These are phyloP conservation scores for Sclerospora graminicola DNA, from an alignment of 352 stramenopile species.

Conservation along the genomic window DNA sequence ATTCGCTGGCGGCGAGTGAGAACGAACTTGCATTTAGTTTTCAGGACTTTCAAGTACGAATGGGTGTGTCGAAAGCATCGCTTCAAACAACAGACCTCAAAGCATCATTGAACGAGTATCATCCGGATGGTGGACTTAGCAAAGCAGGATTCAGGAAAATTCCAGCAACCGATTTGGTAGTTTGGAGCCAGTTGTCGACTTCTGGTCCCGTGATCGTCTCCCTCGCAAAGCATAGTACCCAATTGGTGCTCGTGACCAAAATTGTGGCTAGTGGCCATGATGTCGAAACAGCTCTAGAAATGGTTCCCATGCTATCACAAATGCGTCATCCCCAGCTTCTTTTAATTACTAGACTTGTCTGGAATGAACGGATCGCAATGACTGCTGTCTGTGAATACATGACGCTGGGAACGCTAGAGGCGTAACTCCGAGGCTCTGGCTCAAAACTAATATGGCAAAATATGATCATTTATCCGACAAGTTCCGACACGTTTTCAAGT, in stretches of 20 bases:
- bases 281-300: conserved; percentile 41
- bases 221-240: conserved; percentile 32
- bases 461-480: no score
- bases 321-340: conserved; percentile 63
- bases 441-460: conserved; percentile 45
- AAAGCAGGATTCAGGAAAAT: conserved; percentile 58
- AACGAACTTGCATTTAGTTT: conserved; percentile 38
- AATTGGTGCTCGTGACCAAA: conserved; percentile 45
- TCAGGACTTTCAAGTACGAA: conserved; percentile 20
- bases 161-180: conserved; percentile 21
- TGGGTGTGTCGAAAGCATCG: conserved; percentile 12
- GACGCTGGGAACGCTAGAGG: conserved; percentile 55
- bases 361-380: conserved; percentile 45
- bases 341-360: conserved; percentile 46
- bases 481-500: no score
- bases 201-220: conserved; percentile 39
- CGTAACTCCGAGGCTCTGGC: conserved; percentile 28
- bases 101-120: conserved; percentile 29
- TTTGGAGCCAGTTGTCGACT: conserved; percentile 29
- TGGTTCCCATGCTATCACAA: conserved; percentile 49
- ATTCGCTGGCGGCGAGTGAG: conserved; percentile 13
- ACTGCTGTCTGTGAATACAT: conserved; percentile 63
- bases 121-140: conserved; percentile 28
- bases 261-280: conserved; percentile 45
- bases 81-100: conserved; percentile 20